Percentiles rank a stretch among this genome's conserved stretches.
phyloP scores from a whole-genome alignment of 2,329 filamentous ascomycete genomes.

The Diaporthe sp. region DNA sequence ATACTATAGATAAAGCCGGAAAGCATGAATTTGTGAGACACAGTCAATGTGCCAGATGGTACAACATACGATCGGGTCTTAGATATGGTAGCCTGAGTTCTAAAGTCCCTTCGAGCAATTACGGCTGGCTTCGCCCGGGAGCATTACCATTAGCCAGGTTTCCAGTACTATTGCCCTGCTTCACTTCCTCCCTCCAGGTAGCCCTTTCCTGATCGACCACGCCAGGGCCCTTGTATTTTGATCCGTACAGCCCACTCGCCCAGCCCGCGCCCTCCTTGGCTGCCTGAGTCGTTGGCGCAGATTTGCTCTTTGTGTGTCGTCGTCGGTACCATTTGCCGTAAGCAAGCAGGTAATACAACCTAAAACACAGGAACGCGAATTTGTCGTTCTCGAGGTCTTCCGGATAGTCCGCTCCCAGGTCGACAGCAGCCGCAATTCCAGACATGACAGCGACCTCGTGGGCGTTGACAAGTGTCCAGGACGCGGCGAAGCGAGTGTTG shows the following conservation, averaged over 20 bases:
- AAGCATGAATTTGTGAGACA: background rate
- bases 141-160: constrained; percentile 6
- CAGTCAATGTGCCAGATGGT: background rate
- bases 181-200: constrained; percentile 19
- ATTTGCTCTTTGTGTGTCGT: background rate
- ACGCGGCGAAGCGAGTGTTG: constrained; percentile 10
- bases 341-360: constrained; percentile 19
- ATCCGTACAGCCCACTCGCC: constrained; percentile 15
- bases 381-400: constrained; percentile 24
- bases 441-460: constrained; percentile 29
- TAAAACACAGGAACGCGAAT: constrained; percentile 14
- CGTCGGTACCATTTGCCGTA: constrained; percentile 20
- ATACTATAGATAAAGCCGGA: background rate
- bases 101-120: background rate
- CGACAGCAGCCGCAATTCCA: constrained; percentile 14
- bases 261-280: constrained; percentile 23
- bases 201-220: background rate
- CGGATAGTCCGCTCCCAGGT: background rate
- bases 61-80: background rate
- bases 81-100: background rate
- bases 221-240: constrained; percentile 6
- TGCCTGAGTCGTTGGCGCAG: background rate
- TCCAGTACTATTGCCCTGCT: constrained; percentile 10
- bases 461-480: constrained; percentile 19
- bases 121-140: constrained; percentile 21